Conservation (phyloP, 805 yeast species). For the Pichia pseudocactophila region DNA sequence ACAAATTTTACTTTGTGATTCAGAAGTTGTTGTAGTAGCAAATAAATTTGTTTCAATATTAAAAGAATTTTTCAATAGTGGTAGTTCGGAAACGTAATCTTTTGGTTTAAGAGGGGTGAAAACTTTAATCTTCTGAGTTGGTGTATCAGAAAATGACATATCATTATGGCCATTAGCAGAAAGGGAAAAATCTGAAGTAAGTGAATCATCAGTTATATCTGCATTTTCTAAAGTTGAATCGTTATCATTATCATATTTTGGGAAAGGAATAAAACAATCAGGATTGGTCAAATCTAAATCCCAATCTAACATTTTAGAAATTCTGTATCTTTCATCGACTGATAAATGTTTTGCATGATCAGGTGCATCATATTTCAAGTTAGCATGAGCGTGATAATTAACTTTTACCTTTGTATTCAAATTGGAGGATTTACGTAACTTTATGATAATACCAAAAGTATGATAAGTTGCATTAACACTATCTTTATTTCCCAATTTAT, state of each 20-base stretch:
- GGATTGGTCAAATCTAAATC: slow-evolving; percentile 34
- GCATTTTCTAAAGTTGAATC: slow-evolving; percentile 8
- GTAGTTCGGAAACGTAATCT: slow-evolving; percentile 18
- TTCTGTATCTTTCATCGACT: slow-evolving; percentile 36
- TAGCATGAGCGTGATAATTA: slow-evolving; percentile 35
- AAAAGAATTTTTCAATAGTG: slow-evolving; percentile 4
- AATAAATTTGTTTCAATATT: slow-evolving; percentile 15
- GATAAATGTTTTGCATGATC: slow-evolving; percentile 34
- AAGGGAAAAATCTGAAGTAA: slow-evolving; percentile 6
- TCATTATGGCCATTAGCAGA: slow-evolving; percentile 4
- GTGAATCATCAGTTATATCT: slow-evolving; percentile 5
- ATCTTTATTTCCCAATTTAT: not conserved
- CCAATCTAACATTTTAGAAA: slow-evolving; percentile 34
- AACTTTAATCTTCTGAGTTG: slow-evolving; percentile 20
- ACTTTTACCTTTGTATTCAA: slow-evolving; percentile 31
- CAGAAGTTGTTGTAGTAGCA: slow-evolving; percentile 1
- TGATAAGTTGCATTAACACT: slow-evolving; percentile 31
- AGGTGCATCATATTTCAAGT: slow-evolving; percentile 37
- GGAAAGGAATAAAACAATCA: slow-evolving; percentile 30
- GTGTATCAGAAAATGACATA: slow-evolving; percentile 16
- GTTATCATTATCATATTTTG: slow-evolving; percentile 13
- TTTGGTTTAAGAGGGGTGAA: slow-evolving; percentile 19
- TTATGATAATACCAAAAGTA: slow-evolving; percentile 43
- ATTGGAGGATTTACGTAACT: slow-evolving; percentile 32
- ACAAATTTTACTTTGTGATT: slow-evolving; percentile 15